phyloP scores from a whole-genome alignment of 768 basidiomycete species.

The Phaffia australis region DNA sequence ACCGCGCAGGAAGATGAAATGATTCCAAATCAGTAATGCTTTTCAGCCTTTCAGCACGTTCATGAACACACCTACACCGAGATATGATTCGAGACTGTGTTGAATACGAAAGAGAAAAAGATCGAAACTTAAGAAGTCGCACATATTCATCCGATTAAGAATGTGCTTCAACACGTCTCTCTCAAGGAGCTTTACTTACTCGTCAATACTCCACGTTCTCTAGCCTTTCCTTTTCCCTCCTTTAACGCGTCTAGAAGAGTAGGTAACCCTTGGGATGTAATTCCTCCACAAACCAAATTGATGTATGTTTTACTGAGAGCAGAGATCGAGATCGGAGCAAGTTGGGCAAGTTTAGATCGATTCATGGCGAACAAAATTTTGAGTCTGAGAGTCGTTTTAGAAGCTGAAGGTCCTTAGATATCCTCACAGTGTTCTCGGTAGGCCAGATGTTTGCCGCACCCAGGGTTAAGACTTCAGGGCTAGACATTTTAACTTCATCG shows the following conservation, averaged over 20 bases:
- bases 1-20: not conserved
- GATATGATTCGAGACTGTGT: constrained; percentile 16
- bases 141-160: not conserved
- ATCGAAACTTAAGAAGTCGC: not conserved
- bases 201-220: constrained; percentile 17
- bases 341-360: too few relatives aligned
- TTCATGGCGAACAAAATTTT: too few relatives aligned
- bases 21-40: not conserved
- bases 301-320: constrained; percentile 7
- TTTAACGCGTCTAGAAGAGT: constrained; percentile 15
- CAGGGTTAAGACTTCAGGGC: too few relatives aligned
- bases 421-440: too few relatives aligned
- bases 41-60: not conserved
- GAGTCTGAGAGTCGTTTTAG: too few relatives aligned
- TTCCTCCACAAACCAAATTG: constrained; percentile 8
- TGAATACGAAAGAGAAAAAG: not conserved
- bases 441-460: too few relatives aligned
- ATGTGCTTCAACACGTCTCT: not conserved
- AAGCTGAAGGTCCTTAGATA: too few relatives aligned
- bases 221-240: constrained; percentile 4
- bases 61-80: constrained; percentile 11
- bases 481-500: too few relatives aligned
- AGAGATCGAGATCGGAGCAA: constrained; percentile 6
- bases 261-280: constrained; percentile 6
- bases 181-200: not conserved